Evolutionary conservation across 169 alveolate genomes (phyloP).

Genomic region (Perkinsus marinus): DNA sequence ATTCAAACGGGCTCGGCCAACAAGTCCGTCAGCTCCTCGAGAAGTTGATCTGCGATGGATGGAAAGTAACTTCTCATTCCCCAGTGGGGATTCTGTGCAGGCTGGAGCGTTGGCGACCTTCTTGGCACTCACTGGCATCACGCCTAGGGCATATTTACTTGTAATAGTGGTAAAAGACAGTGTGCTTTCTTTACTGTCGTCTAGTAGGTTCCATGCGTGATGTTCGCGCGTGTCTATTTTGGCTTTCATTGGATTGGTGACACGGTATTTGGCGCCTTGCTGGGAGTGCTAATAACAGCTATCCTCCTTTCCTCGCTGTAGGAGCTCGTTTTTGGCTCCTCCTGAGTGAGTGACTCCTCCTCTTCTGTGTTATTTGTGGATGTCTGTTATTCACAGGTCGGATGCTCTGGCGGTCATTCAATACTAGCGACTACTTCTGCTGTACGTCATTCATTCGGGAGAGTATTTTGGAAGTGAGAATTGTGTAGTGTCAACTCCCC

Average conservation of each 20-base stretch:
- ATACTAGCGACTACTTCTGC: too few species aligned
- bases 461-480: too few species aligned
- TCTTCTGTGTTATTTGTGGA: too few species aligned
- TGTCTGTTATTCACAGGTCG: too few species aligned
- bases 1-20: not conserved
- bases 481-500: too few species aligned
- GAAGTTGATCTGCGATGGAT: not conserved
- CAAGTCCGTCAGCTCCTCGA: not conserved
- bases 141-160: not conserved
- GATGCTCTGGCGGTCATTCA: too few species aligned
- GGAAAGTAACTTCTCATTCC: not conserved
- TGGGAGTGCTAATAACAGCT: not conserved
- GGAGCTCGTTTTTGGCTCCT: not conserved
- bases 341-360: too few species aligned
- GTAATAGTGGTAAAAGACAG: not conserved
- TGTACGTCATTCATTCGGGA: too few species aligned
- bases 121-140: not conserved
- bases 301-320: not conserved
- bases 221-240: not conserved
- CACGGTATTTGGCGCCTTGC: not conserved
- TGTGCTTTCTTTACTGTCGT: not conserved
- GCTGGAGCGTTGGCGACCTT: not conserved
- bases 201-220: not conserved
- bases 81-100: not conserved
- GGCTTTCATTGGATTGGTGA: not conserved